A percentile compares a stretch with the other conserved stretches of the same genome.
Evolutionary conservation across 179 eudicot genomes (phyloP).

Genomic region (Nepenthes alata): DNA sequence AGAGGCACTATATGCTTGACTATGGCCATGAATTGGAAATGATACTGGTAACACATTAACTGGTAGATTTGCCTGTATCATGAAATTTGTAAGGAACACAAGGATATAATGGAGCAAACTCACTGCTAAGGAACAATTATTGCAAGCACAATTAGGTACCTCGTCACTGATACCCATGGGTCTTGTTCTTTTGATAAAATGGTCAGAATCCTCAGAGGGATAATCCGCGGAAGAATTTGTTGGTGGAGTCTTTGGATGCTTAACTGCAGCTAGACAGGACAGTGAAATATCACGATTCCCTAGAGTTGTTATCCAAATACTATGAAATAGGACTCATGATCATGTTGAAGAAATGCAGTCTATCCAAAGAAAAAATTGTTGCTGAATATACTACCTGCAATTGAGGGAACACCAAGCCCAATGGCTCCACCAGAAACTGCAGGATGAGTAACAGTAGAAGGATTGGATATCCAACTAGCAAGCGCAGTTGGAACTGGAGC

Average conservation of each 20-base stretch:
- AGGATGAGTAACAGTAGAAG: conserved; percentile 54
- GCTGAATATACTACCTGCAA: conserved; percentile 34
- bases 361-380: not conserved
- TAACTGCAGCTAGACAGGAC: not conserved
- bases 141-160: conserved; percentile 15
- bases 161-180: conserved; percentile 25
- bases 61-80: conserved; percentile 47
- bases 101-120: not conserved
- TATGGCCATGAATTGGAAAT: conserved; percentile 59
- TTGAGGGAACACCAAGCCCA: conserved; percentile 67
- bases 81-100: not conserved
- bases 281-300: too few relatives aligned
- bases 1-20: conserved; percentile 41
- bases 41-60: conserved; percentile 62
- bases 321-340: too few relatives aligned
- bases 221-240: conserved; percentile 3
- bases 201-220: conserved; percentile 2
- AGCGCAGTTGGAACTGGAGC: conserved; percentile 58
- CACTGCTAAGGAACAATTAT: not conserved
- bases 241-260: conserved; percentile 10
- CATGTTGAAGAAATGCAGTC: not conserved
- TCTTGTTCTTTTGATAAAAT: conserved; percentile 3
- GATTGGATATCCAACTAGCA: conserved; percentile 95
- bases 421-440: conserved; percentile 80
- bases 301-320: too few relatives aligned